These are phyloP conservation scores for Pythium apleroticum DNA, from an alignment of 352 stramenopile genomes.

Conservation along the genomic window DNA sequence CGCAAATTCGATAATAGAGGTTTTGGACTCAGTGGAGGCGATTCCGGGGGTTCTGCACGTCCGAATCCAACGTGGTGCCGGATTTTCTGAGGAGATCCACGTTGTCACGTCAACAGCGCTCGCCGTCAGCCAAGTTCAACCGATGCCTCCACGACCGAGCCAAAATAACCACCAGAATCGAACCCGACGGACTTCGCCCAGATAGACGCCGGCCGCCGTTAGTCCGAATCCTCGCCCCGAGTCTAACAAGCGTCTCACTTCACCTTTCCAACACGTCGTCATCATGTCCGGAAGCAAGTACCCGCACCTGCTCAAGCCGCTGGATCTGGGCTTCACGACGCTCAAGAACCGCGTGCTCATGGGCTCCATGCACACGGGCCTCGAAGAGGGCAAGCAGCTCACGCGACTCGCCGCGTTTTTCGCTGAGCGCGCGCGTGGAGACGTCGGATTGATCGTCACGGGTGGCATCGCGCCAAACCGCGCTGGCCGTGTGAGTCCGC, in stretches of 20 bases:
- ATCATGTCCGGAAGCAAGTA: slow-evolving; percentile 62
- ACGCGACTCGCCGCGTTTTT: slow-evolving; percentile 94
- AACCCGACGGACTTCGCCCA: background rate
- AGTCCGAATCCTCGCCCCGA: background rate
- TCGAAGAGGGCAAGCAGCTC: slow-evolving; percentile 83
- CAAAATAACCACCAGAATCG: slow-evolving; percentile 20
- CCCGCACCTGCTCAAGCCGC: slow-evolving; percentile 66
- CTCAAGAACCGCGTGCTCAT: slow-evolving; percentile 89
- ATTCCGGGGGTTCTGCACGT: slow-evolving; percentile 24
- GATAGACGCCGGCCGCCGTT: background rate
- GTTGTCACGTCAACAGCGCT: slow-evolving; percentile 12
- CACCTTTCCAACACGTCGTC: slow-evolving; percentile 3
- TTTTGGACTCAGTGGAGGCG: background rate
- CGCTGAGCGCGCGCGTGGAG: slow-evolving; percentile 90
- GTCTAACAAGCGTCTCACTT: slow-evolving; percentile 6
- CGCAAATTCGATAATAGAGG: background rate
- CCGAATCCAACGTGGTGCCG: slow-evolving; percentile 10
- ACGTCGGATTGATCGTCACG: slow-evolving; percentile 95
- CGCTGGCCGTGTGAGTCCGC: slow-evolving; percentile 90
- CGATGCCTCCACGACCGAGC: background rate
- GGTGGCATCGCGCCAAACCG: slow-evolving; percentile 93
- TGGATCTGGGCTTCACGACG: slow-evolving; percentile 80
- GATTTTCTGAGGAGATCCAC: slow-evolving; percentile 6
- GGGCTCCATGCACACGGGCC: slow-evolving; percentile 92
- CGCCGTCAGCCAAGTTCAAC: slow-evolving; percentile 16